Evolutionary conservation across 768 basidiomycete genomes (phyloP).

Genomic region (Lactarius vividus): DNA sequence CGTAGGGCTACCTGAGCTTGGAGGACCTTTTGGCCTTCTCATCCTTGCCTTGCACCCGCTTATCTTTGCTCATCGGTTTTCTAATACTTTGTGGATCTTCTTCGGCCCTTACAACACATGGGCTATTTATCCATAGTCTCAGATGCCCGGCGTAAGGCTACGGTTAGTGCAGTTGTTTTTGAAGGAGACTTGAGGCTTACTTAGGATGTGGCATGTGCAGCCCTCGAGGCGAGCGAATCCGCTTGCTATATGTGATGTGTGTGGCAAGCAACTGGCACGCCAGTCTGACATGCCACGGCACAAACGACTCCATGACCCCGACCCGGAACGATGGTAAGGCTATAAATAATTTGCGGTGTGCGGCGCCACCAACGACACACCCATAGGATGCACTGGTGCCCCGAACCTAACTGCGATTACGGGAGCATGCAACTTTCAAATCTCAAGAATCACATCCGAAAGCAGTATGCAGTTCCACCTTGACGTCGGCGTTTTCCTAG

Average conservation of each 20-base stretch:
- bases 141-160: not conserved
- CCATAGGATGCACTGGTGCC: conserved; percentile 24
- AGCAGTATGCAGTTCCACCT: conserved; percentile 12
- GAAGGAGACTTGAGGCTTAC: not conserved
- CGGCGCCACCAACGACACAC: conserved; percentile 1
- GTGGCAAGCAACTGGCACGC: conserved; percentile 27
- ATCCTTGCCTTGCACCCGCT: not conserved
- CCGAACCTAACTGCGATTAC: conserved; percentile 21
- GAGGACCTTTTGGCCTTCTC: not conserved
- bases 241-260: conserved; percentile 23
- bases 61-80: not conserved
- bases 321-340: conserved; percentile 24
- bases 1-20: not conserved
- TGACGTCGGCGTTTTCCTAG: not conserved
- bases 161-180: conserved; percentile 1
- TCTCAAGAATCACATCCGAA: conserved; percentile 22
- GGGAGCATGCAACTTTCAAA: conserved; percentile 25
- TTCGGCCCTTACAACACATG: not conserved
- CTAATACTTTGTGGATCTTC: not conserved
- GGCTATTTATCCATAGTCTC: not conserved
- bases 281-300: conserved; percentile 30
- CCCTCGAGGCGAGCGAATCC: conserved; percentile 6
- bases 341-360: conserved; percentile 1
- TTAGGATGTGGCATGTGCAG: not conserved
- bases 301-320: conserved; percentile 27